These are phyloP conservation scores for Bacterosira constricta DNA, from an alignment of 108 stramenopile species.

Conservation along the genomic window DNA sequence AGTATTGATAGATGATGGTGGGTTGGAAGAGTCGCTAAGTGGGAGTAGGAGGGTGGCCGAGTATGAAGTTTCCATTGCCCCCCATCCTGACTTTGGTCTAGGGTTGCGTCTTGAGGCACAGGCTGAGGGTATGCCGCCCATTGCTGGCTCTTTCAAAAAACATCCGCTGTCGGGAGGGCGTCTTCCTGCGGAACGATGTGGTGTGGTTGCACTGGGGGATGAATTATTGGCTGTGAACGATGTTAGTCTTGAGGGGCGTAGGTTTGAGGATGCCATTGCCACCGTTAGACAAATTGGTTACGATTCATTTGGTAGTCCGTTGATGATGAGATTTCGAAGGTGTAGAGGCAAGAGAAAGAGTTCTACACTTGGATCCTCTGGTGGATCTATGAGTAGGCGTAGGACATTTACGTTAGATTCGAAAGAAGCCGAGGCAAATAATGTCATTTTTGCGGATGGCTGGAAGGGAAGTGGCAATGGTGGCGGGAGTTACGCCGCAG, in stretches of 20 bases:
- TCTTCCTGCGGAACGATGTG: slow-evolving; percentile 83
- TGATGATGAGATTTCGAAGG: slow-evolving; percentile 68
- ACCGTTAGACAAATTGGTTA: slow-evolving; percentile 79
- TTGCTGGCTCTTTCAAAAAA: slow-evolving; percentile 88
- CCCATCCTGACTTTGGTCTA: slow-evolving; percentile 87
- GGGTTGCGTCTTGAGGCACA: slow-evolving; percentile 82
- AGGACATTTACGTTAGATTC: slow-evolving; percentile 16
- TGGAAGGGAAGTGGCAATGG: slow-evolving; percentile 7
- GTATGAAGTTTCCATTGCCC: slow-evolving; percentile 75
- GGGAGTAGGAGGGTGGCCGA: slow-evolving; percentile 29
- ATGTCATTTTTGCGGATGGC: neutral
- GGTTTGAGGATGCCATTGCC: slow-evolving; percentile 83
- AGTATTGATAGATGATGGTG: slow-evolving; percentile 10
- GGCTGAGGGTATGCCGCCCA: slow-evolving; percentile 73
- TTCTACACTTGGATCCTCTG: slow-evolving; percentile 24
- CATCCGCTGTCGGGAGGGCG: slow-evolving; percentile 82
- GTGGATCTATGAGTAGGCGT: slow-evolving; percentile 24
- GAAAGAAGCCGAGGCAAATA: neutral
- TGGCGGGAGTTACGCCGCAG: slow-evolving; percentile 47
- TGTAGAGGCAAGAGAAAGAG: slow-evolving; percentile 45
- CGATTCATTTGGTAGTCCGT: slow-evolving; percentile 56
- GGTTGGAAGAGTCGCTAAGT: slow-evolving; percentile 17
- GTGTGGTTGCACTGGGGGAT: slow-evolving; percentile 77
- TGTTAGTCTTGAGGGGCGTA: slow-evolving; percentile 61
- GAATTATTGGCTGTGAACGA: slow-evolving; percentile 82